Percentiles rank a stretch among this genome's conserved stretches.
Evolutionary conservation across 73 alveolate genomes (phyloP).

Genomic region (Paramecium biaurelia): DNA sequence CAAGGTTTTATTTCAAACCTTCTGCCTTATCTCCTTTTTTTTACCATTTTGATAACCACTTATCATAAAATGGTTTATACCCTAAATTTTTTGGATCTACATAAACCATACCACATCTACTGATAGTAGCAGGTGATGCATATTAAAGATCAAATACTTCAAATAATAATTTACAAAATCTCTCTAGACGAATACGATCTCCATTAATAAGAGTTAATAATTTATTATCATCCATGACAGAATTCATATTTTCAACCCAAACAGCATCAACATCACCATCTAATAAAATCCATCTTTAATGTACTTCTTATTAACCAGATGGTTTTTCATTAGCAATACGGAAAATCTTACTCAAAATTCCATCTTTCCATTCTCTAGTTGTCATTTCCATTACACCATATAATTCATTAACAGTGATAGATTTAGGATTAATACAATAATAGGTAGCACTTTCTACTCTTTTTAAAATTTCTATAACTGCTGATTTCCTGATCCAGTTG

Average conservation of each 20-base stretch:
- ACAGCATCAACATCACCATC: slow-evolving; percentile 99
- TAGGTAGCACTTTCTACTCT: slow-evolving; percentile 73
- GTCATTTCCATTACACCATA: slow-evolving; percentile 76
- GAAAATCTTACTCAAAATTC: slow-evolving; percentile 63
- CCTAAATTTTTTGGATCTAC: slow-evolving; percentile 80
- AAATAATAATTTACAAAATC: slow-evolving; percentile 83
- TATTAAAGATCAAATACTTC: slow-evolving; percentile 76
- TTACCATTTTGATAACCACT: slow-evolving; percentile 62
- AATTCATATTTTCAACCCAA: slow-evolving; percentile 99
- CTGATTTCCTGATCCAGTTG: slow-evolving; percentile 99
- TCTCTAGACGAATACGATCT: slow-evolving; percentile 97
- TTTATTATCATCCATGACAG: slow-evolving; percentile 99
- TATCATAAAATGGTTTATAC: slow-evolving; percentile 68
- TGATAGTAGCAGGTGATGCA: slow-evolving; percentile 99
- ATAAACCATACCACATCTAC: slow-evolving; percentile 99
- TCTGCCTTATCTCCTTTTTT: not conserved
- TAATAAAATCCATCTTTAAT: slow-evolving; percentile 93
- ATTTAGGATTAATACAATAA: slow-evolving; percentile 84
- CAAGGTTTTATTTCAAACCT: not conserved
- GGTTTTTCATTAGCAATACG: slow-evolving; percentile 63
- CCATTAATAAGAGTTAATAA: slow-evolving; percentile 97
- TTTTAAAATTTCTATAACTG: slow-evolving; percentile 84
- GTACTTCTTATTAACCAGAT: slow-evolving; percentile 52
- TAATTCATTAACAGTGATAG: slow-evolving; percentile 79
- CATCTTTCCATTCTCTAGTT: slow-evolving; percentile 97